Conservation (phyloP, 441 rosid species). For the Brassica balearica region DNA sequence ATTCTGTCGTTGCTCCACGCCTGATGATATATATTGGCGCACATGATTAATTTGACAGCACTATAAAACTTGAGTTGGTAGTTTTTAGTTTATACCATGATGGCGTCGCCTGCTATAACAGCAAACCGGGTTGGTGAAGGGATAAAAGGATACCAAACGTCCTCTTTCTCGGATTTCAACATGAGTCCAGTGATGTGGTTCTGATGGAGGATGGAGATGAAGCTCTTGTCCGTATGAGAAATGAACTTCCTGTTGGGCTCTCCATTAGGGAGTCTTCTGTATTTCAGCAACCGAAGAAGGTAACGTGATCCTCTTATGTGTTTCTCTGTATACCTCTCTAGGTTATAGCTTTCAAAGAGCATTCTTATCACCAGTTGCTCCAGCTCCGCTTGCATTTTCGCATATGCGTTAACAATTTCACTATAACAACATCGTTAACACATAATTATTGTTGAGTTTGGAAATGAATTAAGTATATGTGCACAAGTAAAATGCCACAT, state of each 20-base stretch:
- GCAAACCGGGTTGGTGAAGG: constrained; percentile 60
- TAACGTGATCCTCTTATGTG: constrained; percentile 51
- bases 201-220: constrained; percentile 67
- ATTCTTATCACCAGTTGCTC: constrained; percentile 56
- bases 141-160: constrained; percentile 53
- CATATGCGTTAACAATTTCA: constrained; percentile 53
- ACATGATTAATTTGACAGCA: constrained; percentile 12
- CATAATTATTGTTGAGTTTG: background rate
- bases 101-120: constrained; percentile 71
- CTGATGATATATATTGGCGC: constrained; percentile 35
- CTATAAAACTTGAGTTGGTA: background rate
- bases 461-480: too few species aligned
- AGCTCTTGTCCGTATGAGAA: constrained; percentile 77
- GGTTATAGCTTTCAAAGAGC: constrained; percentile 74
- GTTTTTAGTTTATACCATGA: constrained; percentile 53
- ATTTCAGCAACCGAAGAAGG: constrained; percentile 64
- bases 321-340: constrained; percentile 49
- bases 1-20: constrained; percentile 83
- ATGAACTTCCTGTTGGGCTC: constrained; percentile 50
- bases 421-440: constrained; percentile 37
- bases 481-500: too few species aligned
- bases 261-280: constrained; percentile 48
- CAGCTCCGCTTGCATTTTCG: constrained; percentile 52
- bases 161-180: constrained; percentile 54
- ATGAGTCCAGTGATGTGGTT: constrained; percentile 62